These are phyloP conservation scores for Trypanosomatidae sp. DNA, from an alignment of 208 protist genomes.

Conservation along the genomic window DNA sequence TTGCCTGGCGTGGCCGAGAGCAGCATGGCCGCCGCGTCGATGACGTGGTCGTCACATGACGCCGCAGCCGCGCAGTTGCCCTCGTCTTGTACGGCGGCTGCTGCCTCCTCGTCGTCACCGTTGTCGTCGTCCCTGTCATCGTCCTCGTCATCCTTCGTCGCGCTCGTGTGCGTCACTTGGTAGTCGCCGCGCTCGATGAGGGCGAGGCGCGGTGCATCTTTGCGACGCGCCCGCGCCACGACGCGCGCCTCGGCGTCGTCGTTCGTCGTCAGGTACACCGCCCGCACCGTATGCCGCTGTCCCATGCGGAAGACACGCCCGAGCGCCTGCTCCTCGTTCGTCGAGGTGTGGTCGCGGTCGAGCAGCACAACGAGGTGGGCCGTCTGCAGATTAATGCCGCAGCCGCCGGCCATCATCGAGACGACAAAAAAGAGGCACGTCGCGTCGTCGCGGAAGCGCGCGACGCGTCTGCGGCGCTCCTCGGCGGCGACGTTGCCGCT, in stretches of 20 bases:
- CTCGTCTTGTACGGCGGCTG: neutral
- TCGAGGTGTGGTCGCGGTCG: constrained; percentile 95
- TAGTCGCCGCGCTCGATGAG: constrained; percentile 43
- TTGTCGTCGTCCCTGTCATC: constrained; percentile 4
- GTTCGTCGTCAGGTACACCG: constrained; percentile 90
- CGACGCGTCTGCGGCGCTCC: constrained; percentile 64
- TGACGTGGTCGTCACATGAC: neutral
- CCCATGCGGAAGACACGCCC: constrained; percentile 95
- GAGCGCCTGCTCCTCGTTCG: constrained; percentile 94
- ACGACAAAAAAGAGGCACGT: constrained; percentile 91
- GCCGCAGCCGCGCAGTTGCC: neutral
- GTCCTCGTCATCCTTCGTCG: neutral
- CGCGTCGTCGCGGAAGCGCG: constrained; percentile 74
- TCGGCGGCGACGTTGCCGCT: constrained; percentile 45
- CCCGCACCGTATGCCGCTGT: constrained; percentile 92
- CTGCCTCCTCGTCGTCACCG: neutral
- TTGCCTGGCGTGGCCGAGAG: neutral
- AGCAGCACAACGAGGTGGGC: constrained; percentile 95
- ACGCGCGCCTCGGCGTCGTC: constrained; percentile 32
- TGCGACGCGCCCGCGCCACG: constrained; percentile 13
- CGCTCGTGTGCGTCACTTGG: no score
- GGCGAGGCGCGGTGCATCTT: constrained; percentile 30
- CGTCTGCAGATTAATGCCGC: constrained; percentile 95
- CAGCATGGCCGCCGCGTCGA: no score
- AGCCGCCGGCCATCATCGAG: constrained; percentile 93